Evolutionary conservation across 495 filamentous ascomycete genomes (phyloP), one percentile per base, ranked within the genome.

Genomic region (Hypoxylon fragiforme): DNA sequence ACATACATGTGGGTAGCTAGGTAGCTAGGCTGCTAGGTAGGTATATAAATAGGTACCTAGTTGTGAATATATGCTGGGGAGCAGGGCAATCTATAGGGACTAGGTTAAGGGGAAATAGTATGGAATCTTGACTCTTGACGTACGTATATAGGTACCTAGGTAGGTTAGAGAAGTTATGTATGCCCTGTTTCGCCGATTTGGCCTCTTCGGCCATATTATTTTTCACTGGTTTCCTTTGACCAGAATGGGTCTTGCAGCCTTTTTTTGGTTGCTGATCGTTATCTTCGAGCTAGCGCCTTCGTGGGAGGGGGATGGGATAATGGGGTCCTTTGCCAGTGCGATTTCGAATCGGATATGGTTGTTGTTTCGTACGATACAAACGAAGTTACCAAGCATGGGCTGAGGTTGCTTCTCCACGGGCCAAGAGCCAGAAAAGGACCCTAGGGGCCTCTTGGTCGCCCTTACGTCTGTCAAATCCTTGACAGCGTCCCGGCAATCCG

Each of bases 391-490:
- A 36, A 56, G 46, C 58, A 44, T 56, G 42, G 45, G 51, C 51
- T 55, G 37, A 50, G 42, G 37, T 55, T 42, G 47, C 58, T 43
- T 51, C 37, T 52, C 58, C 58, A 42, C 58, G 58, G 58, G 47
- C 58, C 44, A 61, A 61, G 58, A 61, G 30, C 58, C 58, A 43
- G 42, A 56, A 61, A 30, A 30, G 51, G 58, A 42, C 24, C 24
- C 24, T 28, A 28, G 24, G 24, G 24, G 34, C 22, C 22, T 42
- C 44, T 36, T 39, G 21, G 42, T 30, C 15, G 41, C 54, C 54
- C 47, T 56, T 56, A 37, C 58, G 36, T 51, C 45, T 60, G 47
- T 51, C 52, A 61, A 40, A 61, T 56, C 58, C 58, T 52, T 61
- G 58, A 56, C 43, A 47, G 28, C 36, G 54, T 38, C 58, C 58